phyloP scores from a whole-genome alignment of 331 rosid species.

The Quercus lobata region DNA sequence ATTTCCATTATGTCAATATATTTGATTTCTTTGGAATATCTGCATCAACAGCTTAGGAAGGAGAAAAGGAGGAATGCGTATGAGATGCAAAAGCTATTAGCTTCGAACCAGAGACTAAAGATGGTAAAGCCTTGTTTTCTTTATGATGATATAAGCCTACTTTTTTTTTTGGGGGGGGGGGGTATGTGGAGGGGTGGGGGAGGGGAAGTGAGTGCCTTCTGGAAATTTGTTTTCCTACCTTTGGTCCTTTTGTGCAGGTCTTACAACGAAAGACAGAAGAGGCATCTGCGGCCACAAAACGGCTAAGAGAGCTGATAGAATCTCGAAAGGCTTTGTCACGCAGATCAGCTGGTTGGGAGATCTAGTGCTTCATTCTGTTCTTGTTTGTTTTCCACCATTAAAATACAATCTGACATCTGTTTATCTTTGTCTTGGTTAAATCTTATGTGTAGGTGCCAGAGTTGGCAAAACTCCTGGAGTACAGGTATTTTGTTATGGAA shows the following conservation, averaged over 20 bases:
- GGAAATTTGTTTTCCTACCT: neutral
- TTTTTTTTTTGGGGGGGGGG: neutral
- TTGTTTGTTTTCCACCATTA: neutral
- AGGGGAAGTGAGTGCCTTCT: neutral
- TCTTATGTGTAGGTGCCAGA: constrained; percentile 55
- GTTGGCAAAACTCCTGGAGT: constrained; percentile 32
- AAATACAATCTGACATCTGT: neutral
- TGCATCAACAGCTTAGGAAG: constrained; percentile 69
- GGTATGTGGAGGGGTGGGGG: no score
- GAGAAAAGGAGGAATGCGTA: constrained; percentile 54
- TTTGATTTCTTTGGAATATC: constrained; percentile 21
- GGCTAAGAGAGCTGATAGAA: constrained; percentile 58
- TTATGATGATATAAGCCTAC: neutral
- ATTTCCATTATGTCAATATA: neutral
- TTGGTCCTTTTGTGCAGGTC: constrained; percentile 44
- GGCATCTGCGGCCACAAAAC: constrained; percentile 66
- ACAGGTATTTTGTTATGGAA: constrained; percentile 48
- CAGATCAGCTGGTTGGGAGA: constrained; percentile 50
- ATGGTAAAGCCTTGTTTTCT: constrained; percentile 38
- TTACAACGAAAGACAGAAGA: constrained; percentile 87
- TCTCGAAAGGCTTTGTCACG: constrained; percentile 51
- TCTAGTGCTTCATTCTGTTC: constrained; percentile 11
- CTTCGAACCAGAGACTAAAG: constrained; percentile 72
- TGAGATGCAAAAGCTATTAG: constrained; percentile 54
- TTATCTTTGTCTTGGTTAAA: constrained; percentile 7